Conservation (phyloP, 2,329 filamentous ascomycete species). For the Xenosphaeropsis pyriputrescens region DNA sequence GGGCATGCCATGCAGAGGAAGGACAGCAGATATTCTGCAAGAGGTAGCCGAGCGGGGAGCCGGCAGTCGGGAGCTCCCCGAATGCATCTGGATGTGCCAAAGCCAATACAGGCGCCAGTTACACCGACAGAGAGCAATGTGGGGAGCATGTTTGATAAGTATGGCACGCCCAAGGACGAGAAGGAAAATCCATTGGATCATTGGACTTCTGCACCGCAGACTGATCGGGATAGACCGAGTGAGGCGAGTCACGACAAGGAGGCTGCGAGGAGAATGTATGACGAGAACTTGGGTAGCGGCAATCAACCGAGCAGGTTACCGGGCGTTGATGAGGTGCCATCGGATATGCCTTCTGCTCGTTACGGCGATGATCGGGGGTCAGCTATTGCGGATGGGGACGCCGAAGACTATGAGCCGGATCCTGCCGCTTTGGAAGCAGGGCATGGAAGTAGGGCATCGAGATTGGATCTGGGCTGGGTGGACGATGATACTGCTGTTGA, state of each 20-base stretch:
- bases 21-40: conserved; percentile 10
- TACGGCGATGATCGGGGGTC: conserved; percentile 1
- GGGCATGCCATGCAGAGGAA: too few relatives aligned
- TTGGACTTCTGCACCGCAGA: background rate
- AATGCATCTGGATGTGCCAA: too few relatives aligned
- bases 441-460: background rate
- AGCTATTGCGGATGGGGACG: conserved; percentile 5
- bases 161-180: conserved; percentile 2
- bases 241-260: background rate
- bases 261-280: background rate
- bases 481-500: conserved; percentile 8
- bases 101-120: too few relatives aligned
- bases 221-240: background rate
- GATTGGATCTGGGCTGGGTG: conserved; percentile 4
- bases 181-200: conserved; percentile 6
- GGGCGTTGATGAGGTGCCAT: conserved; percentile 2
- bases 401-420: background rate
- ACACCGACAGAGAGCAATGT: background rate
- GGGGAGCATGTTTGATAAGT: background rate
- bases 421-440: background rate
- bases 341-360: background rate
- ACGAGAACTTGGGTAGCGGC: background rate
- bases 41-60: conserved; percentile 7
- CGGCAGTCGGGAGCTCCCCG: too few relatives aligned
- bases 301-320: background rate